These are phyloP conservation scores for Yamadazyma aaseri DNA, from an alignment of 1,139 yeast genomes.

Conservation along the genomic window DNA sequence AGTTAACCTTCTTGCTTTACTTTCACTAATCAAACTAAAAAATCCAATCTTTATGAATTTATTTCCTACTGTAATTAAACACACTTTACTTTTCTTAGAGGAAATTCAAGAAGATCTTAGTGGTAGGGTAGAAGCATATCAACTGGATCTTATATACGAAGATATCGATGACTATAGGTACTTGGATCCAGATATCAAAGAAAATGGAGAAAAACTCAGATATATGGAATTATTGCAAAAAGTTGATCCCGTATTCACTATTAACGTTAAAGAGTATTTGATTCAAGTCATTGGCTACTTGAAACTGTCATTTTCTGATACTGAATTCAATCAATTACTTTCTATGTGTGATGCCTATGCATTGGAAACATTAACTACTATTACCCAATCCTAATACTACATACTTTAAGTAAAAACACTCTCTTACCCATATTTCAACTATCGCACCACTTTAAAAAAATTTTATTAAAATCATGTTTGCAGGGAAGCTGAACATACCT, in stretches of 20 bases:
- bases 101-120: slow-evolving; percentile 63
- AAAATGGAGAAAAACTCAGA: slow-evolving; percentile 59
- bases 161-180: slow-evolving; percentile 49
- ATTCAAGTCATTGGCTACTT: slow-evolving; percentile 21
- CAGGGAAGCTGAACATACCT: too few relatives aligned
- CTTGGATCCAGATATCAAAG: slow-evolving; percentile 45
- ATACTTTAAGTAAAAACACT: too few relatives aligned
- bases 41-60: slow-evolving; percentile 24
- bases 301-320: slow-evolving; percentile 19
- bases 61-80: slow-evolving; percentile 42
- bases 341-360: slow-evolving; percentile 32
- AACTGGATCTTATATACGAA: slow-evolving; percentile 54
- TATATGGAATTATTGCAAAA: slow-evolving; percentile 45
- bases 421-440: too few relatives aligned
- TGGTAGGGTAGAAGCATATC: slow-evolving; percentile 67
- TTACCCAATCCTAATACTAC: too few relatives aligned
- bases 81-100: slow-evolving; percentile 64
- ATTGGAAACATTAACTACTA: slow-evolving; percentile 27
- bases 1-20: slow-evolving; percentile 58
- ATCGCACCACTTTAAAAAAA: slow-evolving; percentile 1
- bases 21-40: slow-evolving; percentile 34
- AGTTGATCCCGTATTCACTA: slow-evolving; percentile 58
- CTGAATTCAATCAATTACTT: slow-evolving; percentile 28
- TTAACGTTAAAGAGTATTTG: slow-evolving; percentile 37
- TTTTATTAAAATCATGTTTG: too few relatives aligned